These are phyloP conservation scores for Lentinula edodes DNA, from an alignment of 768 basidiomycete genomes.

Conservation along the genomic window DNA sequence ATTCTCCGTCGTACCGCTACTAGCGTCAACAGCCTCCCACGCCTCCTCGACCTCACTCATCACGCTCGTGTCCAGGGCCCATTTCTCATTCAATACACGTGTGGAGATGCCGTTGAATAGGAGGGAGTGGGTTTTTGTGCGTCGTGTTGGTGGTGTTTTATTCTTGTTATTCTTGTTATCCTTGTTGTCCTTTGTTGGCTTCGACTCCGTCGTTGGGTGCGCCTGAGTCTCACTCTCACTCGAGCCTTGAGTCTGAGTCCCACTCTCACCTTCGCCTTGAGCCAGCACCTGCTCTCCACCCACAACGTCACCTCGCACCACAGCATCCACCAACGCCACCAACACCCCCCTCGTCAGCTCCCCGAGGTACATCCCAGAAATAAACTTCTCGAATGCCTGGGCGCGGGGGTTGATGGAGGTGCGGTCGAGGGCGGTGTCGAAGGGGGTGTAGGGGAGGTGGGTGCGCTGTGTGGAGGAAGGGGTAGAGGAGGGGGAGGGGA, in stretches of 20 bases:
- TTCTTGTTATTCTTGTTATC: too few relatives aligned
- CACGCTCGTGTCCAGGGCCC: conserved; percentile 92
- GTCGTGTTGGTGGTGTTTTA: too few relatives aligned
- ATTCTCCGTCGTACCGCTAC: too few relatives aligned
- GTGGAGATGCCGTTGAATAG: conserved; percentile 83
- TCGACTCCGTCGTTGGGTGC: too few relatives aligned
- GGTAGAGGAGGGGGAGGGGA: background rate
- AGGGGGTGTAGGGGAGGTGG: conserved; percentile 82
- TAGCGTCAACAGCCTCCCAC: conserved; percentile 56
- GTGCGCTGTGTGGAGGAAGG: conserved; percentile 45
- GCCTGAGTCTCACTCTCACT: too few relatives aligned
- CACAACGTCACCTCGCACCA: conserved; percentile 26
- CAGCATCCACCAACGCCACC: conserved; percentile 72
- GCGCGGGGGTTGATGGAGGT: conserved; percentile 89
- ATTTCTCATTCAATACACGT: conserved; percentile 73
- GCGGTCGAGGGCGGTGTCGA: conserved; percentile 89
- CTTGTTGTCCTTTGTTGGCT: too few relatives aligned
- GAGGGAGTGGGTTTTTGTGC: conserved; percentile 36
- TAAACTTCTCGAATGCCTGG: conserved; percentile 97
- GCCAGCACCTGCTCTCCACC: too few relatives aligned
- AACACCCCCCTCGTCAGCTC: conserved; percentile 87
- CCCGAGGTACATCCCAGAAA: conserved; percentile 98
- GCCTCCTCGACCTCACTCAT: conserved; percentile 80
- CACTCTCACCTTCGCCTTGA: too few relatives aligned
- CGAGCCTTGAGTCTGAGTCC: too few relatives aligned